Conservation (phyloP, 2,329 filamentous ascomycete genomes). For the Ophiocordyceps camponoti-rufipedis region DNA sequence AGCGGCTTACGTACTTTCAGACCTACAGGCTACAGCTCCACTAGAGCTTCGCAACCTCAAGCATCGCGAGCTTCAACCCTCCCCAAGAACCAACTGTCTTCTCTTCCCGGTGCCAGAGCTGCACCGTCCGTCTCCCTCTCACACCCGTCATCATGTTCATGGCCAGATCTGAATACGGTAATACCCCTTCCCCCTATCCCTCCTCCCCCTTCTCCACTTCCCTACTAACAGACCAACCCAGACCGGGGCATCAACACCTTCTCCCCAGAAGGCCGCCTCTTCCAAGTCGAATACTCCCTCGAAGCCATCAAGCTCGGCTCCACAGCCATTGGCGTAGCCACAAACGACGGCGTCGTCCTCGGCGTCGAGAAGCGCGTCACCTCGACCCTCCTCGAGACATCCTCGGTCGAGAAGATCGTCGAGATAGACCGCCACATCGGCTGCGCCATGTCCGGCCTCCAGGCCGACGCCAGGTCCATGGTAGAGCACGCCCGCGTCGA, state of each 20-base stretch:
- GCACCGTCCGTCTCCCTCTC: background rate
- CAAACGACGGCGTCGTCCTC: constrained; percentile 83
- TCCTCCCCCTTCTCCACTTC: constrained; percentile 6
- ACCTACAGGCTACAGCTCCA: too few species aligned
- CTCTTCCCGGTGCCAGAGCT: background rate
- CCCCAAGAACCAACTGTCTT: background rate
- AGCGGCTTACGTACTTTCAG: too few species aligned
- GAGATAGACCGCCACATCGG: constrained; percentile 98
- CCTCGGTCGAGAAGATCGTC: constrained; percentile 97
- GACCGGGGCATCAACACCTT: constrained; percentile 99
- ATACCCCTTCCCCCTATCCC: constrained; percentile 11
- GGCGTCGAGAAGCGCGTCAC: constrained; percentile 99
- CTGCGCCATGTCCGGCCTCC: constrained; percentile 94
- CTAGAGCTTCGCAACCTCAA: background rate
- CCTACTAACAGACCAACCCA: constrained; percentile 16
- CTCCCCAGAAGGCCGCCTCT: constrained; percentile 96
- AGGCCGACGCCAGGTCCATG: constrained; percentile 95
- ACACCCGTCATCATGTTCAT: constrained; percentile 78
- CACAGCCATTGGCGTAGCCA: constrained; percentile 95
- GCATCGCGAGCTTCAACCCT: background rate
- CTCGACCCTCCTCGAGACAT: constrained; percentile 90
- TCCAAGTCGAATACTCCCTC: constrained; percentile 99
- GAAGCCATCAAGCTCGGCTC: constrained; percentile 99
- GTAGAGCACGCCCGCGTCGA: constrained; percentile 97
- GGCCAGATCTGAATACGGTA: constrained; percentile 99